A percentile compares a stretch with the other conserved stretches of the same genome.
These are phyloP conservation scores for Termitomyces sp. DNA, from an alignment of 768 basidiomycete genomes.

Conservation along the genomic window DNA sequence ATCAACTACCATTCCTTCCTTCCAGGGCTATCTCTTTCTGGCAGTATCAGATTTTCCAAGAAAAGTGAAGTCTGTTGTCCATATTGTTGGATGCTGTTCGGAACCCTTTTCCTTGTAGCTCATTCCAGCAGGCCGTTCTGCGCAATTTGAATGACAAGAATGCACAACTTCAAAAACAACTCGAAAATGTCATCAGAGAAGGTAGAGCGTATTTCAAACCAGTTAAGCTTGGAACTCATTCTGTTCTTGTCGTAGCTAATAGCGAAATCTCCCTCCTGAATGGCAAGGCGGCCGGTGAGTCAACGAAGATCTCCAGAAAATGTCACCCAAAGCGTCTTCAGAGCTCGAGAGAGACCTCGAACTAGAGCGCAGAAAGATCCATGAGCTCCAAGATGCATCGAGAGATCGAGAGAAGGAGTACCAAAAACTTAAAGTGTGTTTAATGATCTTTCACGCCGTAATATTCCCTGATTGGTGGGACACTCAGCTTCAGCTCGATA, in stretches of 20 bases:
- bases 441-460: not conserved
- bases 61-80: conserved; percentile 46
- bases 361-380: conserved; percentile 67
- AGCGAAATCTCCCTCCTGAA: conserved; percentile 69
- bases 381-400: conserved; percentile 69
- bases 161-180: conserved; percentile 77
- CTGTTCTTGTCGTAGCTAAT: conserved; percentile 48
- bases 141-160: conserved; percentile 82
- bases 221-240: not conserved
- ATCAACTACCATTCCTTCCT: not conserved
- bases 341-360: conserved; percentile 82
- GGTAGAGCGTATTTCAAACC: conserved; percentile 39
- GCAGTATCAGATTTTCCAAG: conserved; percentile 89
- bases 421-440: conserved; percentile 71
- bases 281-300: conserved; percentile 62
- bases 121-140: conserved; percentile 82
- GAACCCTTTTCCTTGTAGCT: conserved; percentile 32
- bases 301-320: not conserved
- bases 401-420: conserved; percentile 85
- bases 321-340: conserved; percentile 21
- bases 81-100: not conserved
- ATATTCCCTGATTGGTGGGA: not conserved
- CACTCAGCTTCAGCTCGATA: conserved; percentile 68
- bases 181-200: conserved; percentile 84
- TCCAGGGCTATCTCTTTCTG: conserved; percentile 80